Percentiles rank a stretch among this genome's conserved stretches.
Conservation (phyloP, 768 basidiomycete genomes). For the Tremella fuciformis region DNA sequence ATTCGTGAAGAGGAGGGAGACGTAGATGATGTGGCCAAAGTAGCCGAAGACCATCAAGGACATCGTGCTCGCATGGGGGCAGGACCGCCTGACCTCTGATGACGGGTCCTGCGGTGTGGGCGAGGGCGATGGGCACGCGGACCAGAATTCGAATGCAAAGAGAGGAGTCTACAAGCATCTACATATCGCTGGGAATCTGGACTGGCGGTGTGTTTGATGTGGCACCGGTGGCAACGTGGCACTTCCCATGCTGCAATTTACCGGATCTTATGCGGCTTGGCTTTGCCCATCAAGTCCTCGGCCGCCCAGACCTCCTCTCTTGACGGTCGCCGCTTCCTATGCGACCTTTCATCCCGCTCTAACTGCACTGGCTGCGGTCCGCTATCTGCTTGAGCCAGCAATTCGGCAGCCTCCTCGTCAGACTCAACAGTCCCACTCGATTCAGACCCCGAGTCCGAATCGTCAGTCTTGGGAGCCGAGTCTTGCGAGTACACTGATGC, state of each 20-base stretch:
- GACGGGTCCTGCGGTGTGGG: too few relatives aligned
- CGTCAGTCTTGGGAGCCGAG: not conserved
- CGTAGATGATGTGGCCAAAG: slow-evolving; percentile 65
- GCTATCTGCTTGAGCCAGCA: slow-evolving; percentile 26
- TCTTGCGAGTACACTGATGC: slow-evolving; percentile 19
- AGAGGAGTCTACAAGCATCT: too few relatives aligned
- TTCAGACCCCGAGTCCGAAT: slow-evolving; percentile 1
- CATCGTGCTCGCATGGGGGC: too few relatives aligned
- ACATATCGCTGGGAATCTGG: too few relatives aligned
- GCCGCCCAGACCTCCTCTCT: slow-evolving; percentile 13
- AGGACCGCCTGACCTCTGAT: too few relatives aligned
- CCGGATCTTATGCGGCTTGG: not conserved
- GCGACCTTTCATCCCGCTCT: not conserved
- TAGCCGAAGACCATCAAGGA: slow-evolving; percentile 43
- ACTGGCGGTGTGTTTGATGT: too few relatives aligned
- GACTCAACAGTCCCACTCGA: slow-evolving; percentile 21
- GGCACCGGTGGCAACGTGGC: too few relatives aligned
- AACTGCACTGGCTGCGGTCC: slow-evolving; percentile 11
- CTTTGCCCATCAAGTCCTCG: slow-evolving; percentile 4
- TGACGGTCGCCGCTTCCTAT: not conserved
- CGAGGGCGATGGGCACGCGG: too few relatives aligned
- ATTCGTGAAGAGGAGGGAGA: slow-evolving; percentile 82
- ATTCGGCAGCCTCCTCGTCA: slow-evolving; percentile 17
- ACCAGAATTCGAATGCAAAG: too few relatives aligned
- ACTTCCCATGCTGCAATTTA: not conserved